Base-by-base conservation (phyloP, 345 rosid genomes). In the Sonneratia alba region DNA sequence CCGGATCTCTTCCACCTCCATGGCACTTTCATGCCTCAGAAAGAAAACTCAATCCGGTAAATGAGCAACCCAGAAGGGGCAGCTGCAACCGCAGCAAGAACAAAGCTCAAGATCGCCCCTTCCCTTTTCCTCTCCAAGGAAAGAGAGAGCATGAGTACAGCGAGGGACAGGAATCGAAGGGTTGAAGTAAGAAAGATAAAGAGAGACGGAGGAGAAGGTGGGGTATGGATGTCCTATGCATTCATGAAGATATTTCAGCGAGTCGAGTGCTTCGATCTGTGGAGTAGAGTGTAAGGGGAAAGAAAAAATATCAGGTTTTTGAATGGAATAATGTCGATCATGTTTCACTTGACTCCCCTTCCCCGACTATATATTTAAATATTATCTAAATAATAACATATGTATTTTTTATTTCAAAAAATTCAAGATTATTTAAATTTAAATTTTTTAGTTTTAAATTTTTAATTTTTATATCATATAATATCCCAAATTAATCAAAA, bases 1-100 rank as follows among this genome's bases (percentile, higher is more conserved):
- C 84, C 84, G 89, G 83, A 82, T 88, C 81, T 88, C 91, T 74
- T 88, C 95, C 76, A 81, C 84, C 83, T 87, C 97, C 98, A 91
- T 91, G 80, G 73, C 82, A 84, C 85, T 86, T 87, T 90, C 97
- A 92, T 91, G 76, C 86, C 98, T 72, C 71, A 32, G 61, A 43
- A 24, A 42, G 32, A 42, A n/a, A 27, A 18, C 24, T 36, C 38
- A 59, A 13, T 2, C 36, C 66, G 7, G 4, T 3, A 27, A 10
- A 34, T 8, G 11, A n/a, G 12, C 18, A n/a, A n/a, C 1, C 56
- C 13, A 53, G 7, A 2, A 42, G 45, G 45, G 10, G 45, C 7
- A 42, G 45, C 7, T 4, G 45, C 7, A 32, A 14, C 4, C n/a
- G 36, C 16, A 24, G 56, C 55, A 38, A 40, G 34, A 15, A 19